Conservation (phyloP, 2,329 filamentous ascomycete species). For the Penicillium expansum region DNA sequence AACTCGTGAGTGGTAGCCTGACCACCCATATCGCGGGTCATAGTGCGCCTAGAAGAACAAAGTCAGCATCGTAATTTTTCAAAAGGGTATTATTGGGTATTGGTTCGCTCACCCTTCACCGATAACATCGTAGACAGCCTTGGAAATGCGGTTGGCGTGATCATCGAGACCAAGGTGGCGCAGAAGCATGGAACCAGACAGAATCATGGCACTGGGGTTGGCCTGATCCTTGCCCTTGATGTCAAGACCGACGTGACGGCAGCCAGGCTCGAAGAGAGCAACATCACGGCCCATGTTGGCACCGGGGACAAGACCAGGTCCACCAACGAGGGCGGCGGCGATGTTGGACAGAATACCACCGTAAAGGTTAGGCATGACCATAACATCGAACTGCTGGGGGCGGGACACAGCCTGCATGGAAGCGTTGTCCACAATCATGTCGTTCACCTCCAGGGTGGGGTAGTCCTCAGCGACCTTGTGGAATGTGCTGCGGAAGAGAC, state of each 20-base stretch:
- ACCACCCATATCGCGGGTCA: slow-evolving; percentile 96
- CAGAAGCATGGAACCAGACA: slow-evolving; percentile 95
- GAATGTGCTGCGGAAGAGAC: slow-evolving; percentile 97
- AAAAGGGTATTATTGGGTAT: neutral
- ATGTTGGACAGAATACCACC: slow-evolving; percentile 99
- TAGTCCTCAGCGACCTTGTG: slow-evolving; percentile 91
- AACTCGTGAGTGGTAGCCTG: slow-evolving; percentile 87
- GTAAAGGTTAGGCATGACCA: slow-evolving; percentile 99
- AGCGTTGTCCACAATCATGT: slow-evolving; percentile 99
- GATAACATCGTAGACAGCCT: slow-evolving; percentile 73
- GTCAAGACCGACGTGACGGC: slow-evolving; percentile 97
- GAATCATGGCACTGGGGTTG: slow-evolving; percentile 93
- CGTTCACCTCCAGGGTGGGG: slow-evolving; percentile 90
- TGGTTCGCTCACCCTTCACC: slow-evolving; percentile 73
- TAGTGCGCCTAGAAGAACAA: slow-evolving; percentile 62
- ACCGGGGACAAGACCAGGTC: slow-evolving; percentile 92
- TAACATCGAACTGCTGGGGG: slow-evolving; percentile 98
- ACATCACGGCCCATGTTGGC: slow-evolving; percentile 99
- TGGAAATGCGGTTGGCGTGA: slow-evolving; percentile 97
- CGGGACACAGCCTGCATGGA: slow-evolving; percentile 97
- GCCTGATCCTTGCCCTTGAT: slow-evolving; percentile 99
- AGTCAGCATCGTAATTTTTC: slow-evolving; percentile 4
- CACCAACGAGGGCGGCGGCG: slow-evolving; percentile 92
- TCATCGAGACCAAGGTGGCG: slow-evolving; percentile 96
- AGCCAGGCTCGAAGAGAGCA: slow-evolving; percentile 97